Evolutionary conservation across 2,329 filamentous ascomycete genomes (phyloP).

Genomic region (Aureobasidium sp.): DNA sequence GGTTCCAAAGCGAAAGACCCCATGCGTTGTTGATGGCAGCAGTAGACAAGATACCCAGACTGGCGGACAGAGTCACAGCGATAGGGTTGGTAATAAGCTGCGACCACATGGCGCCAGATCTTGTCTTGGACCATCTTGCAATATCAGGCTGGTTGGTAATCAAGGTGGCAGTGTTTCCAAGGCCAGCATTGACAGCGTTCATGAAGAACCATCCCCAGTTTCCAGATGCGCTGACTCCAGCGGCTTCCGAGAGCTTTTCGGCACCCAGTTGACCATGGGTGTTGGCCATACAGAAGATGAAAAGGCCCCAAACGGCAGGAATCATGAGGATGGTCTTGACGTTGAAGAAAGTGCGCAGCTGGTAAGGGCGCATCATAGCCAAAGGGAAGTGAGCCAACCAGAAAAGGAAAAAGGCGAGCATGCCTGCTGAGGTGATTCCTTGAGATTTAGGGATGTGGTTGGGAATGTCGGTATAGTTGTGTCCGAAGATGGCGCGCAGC

Average conservation of each 20-base stretch:
- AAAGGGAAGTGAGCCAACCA: conserved; percentile 30
- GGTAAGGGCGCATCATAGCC: conserved; percentile 38
- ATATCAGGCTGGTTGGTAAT: conserved; percentile 45
- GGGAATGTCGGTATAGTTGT: conserved; percentile 30
- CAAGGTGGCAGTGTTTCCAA: conserved; percentile 46
- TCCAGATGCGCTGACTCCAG: conserved; percentile 1
- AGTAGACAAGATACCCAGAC: conserved; percentile 39
- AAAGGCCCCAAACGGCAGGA: conserved; percentile 38
- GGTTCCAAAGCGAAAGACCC: conserved; percentile 31
- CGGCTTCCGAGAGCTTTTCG: conserved; percentile 12
- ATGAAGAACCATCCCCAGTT: conserved; percentile 32
- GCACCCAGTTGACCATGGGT: conserved; percentile 30
- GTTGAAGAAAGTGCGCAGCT: conserved; percentile 40
- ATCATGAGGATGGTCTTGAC: conserved; percentile 44
- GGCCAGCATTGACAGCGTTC: conserved; percentile 34
- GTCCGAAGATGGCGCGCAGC: conserved; percentile 29
- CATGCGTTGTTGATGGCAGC: conserved; percentile 39
- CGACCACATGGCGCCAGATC: conserved; percentile 35
- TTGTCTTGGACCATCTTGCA: conserved; percentile 35
- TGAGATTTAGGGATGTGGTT: conserved; percentile 31
- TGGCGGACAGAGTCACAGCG: conserved; percentile 35
- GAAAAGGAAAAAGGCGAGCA: conserved; percentile 29
- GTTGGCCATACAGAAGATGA: conserved; percentile 36
- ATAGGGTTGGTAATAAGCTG: conserved; percentile 38
- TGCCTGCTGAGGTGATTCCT: conserved; percentile 34